These are phyloP conservation scores for Boletus huronensis DNA, from an alignment of 768 basidiomycete genomes.

Conservation along the genomic window DNA sequence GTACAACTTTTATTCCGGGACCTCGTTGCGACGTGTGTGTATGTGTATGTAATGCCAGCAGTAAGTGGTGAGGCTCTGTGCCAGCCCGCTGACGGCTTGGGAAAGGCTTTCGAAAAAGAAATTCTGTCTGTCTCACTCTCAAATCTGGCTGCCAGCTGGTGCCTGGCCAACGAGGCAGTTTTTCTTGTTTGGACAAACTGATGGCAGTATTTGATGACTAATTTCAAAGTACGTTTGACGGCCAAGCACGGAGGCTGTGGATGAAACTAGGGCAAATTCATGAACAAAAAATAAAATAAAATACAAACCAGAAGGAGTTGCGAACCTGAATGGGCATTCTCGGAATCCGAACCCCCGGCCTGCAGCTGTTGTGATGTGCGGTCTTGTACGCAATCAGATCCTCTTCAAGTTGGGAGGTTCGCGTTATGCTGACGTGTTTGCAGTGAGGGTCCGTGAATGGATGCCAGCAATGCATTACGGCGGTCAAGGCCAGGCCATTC, in stretches of 20 bases:
- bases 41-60: slow-evolving; percentile 30
- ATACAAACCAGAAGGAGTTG: slow-evolving; percentile 5
- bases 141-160: slow-evolving; percentile 6
- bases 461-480: slow-evolving; percentile 32
- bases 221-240: slow-evolving; percentile 12
- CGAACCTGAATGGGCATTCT: slow-evolving; percentile 27
- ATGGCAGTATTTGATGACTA: slow-evolving; percentile 10
- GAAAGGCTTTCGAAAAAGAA: slow-evolving; percentile 9
- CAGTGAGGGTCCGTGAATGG: slow-evolving; percentile 21
- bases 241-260: slow-evolving; percentile 13
- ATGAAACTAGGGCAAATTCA: slow-evolving; percentile 13
- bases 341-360: slow-evolving; percentile 22
- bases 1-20: slow-evolving; percentile 5
- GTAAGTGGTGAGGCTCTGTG: slow-evolving; percentile 19
- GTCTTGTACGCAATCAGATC: slow-evolving; percentile 29
- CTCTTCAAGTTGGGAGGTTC: slow-evolving; percentile 6
- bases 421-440: slow-evolving; percentile 30
- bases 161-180: slow-evolving; percentile 15
- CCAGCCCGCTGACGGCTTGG: slow-evolving; percentile 13
- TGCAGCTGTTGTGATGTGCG: slow-evolving; percentile 14
- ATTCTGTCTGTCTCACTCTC: slow-evolving; percentile 9
- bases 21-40: slow-evolving; percentile 21
- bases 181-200: slow-evolving; percentile 7
- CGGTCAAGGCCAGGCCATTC: slow-evolving; percentile 8
- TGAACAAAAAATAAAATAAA: slow-evolving; percentile 9